phyloP scores from a whole-genome alignment of 208 protist genomes.

The Acanthamoeba healyi region DNA sequence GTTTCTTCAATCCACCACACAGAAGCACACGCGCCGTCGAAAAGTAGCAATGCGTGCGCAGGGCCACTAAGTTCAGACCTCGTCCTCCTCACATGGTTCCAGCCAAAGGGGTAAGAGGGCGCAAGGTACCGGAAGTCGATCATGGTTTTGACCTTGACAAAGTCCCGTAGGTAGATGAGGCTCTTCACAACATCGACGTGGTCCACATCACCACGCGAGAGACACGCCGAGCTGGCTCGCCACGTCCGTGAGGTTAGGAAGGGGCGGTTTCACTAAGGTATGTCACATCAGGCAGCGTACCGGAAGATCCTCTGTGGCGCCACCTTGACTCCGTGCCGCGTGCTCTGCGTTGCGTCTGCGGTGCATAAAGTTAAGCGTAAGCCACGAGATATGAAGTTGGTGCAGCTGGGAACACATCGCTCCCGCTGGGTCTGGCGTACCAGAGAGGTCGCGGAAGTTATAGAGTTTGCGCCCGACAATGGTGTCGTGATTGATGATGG shows the following conservation, averaged over 20 bases:
- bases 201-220: slow-evolving; percentile 64
- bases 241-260: too few species aligned
- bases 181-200: background rate
- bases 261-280: too few species aligned
- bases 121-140: slow-evolving; percentile 35
- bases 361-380: background rate
- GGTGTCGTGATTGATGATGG: background rate
- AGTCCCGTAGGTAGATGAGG: background rate
- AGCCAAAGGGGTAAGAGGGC: background rate
- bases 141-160: slow-evolving; percentile 11
- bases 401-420: too few species aligned
- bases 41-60: too few species aligned
- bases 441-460: slow-evolving; percentile 51
- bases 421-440: background rate
- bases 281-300: too few species aligned
- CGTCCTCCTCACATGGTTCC: too few species aligned
- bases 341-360: background rate
- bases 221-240: slow-evolving; percentile 14
- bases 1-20: too few species aligned
- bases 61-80: too few species aligned
- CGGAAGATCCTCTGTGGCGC: background rate
- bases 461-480: slow-evolving; percentile 25
- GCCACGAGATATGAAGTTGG: background rate
- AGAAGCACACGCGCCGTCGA: too few species aligned
- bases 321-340: background rate